These are phyloP conservation scores for Dothideomycetes sp. DNA, from an alignment of 2,329 filamentous ascomycete species.

Conservation along the genomic window DNA sequence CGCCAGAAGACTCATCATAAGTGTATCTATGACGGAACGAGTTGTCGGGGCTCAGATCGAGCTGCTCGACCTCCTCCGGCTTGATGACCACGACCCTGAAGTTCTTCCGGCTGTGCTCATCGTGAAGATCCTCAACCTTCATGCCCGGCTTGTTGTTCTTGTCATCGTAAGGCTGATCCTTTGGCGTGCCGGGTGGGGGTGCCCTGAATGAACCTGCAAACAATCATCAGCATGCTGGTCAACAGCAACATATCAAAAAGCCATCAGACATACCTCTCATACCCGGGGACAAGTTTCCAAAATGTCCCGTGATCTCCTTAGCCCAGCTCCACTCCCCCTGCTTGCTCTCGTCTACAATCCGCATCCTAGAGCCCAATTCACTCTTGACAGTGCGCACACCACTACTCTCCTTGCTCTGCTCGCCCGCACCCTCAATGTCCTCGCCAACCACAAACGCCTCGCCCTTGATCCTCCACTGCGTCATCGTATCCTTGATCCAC, in stretches of 20 bases:
- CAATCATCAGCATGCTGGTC: slow-evolving; percentile 7
- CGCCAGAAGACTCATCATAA: slow-evolving; percentile 37
- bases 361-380: slow-evolving; percentile 53
- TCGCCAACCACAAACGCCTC: slow-evolving; percentile 62
- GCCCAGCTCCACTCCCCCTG: slow-evolving; percentile 61
- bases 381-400: slow-evolving; percentile 49
- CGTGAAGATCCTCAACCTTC: slow-evolving; percentile 59
- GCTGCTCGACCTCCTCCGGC: slow-evolving; percentile 64
- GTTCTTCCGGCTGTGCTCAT: slow-evolving; percentile 59
- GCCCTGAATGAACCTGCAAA: slow-evolving; percentile 51
- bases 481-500: slow-evolving; percentile 60
- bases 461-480: slow-evolving; percentile 80
- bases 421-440: slow-evolving; percentile 47
- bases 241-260: slow-evolving; percentile 1
- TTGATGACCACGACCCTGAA: slow-evolving; percentile 83
- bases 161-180: slow-evolving; percentile 32
- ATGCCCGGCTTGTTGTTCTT: slow-evolving; percentile 41
- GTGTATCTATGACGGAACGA: slow-evolving; percentile 58
- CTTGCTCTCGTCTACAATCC: slow-evolving; percentile 34
- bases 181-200: slow-evolving; percentile 40
- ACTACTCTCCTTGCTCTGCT: slow-evolving; percentile 37
- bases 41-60: slow-evolving; percentile 57
- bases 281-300: slow-evolving; percentile 73
- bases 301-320: slow-evolving; percentile 72
- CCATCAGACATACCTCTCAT: slow-evolving; percentile 51